Base-by-base conservation (phyloP, 2,329 filamentous ascomycete species). In the Achaetomium macrosporum region DNA sequence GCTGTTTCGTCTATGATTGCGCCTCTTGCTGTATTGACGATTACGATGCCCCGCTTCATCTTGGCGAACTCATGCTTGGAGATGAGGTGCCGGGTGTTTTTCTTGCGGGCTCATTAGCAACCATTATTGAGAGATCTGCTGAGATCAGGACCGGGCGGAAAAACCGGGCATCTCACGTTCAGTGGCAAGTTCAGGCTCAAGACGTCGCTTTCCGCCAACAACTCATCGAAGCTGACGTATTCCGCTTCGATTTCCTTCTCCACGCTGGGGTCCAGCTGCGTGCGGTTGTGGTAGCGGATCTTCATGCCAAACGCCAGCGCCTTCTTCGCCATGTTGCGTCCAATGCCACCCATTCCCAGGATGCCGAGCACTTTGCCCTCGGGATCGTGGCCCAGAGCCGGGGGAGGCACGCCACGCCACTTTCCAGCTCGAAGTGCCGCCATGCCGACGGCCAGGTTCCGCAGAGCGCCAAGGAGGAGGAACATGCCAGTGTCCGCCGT, bases 341-440 rank as follows among this genome's bases (percentile, higher is more conserved):
- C 89, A 56, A 95, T 93, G 2, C 89, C 88, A 17, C 89, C 89
- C 88, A 93, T 92, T 7, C 89, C 89, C 39, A 95, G 68, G 55
- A 95, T 90, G 0, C 89, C 89, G 5, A 95, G 75, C 1, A 84
- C 73, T 68, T 92, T 93, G 35, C 86, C 87, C 67, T 87, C 76
- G 1, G 88, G 88, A 64, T 93, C 88, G 64, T 88, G 86, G 12
- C 88, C 89, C 6, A 83, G 71, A 0, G 83, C 76, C 1, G 79
- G 76, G 2, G 75, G 73, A 0, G 73, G 70, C 5, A 68, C 66
- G 4, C 86, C 87, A 48, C 81, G 77, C 85, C 87, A 95, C 53
- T 81, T 71, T 1, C 84, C 83, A 19, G 76, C 72, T 35, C 89
- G 81, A 10, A 92, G 74, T 12, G 78, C 74, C 4, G 76, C 64